Evolutionary conservation across 1,284 basidiomycete genomes (phyloP).

Genomic region (Cystobasidium sp.): DNA sequence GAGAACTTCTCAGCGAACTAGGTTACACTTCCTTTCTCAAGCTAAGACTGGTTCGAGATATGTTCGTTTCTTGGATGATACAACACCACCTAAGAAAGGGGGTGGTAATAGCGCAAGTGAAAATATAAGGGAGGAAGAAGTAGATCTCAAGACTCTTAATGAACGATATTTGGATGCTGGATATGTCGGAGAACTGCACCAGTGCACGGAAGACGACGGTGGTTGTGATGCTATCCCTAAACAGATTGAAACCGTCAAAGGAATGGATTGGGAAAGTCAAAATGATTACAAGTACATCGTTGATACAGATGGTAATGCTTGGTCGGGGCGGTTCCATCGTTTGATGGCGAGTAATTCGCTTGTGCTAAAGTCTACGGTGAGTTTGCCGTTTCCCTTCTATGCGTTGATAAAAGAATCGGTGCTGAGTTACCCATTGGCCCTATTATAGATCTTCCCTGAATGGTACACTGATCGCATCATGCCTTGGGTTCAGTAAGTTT

Average conservation of each 20-base stretch:
- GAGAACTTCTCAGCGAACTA: conserved; percentile 59
- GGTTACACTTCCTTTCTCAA: conserved; percentile 59
- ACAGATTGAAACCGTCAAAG: conserved; percentile 49
- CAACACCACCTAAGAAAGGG: conserved; percentile 22
- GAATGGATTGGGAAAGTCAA: conserved; percentile 51
- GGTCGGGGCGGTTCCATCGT: conserved; percentile 56
- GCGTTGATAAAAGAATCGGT: background rate
- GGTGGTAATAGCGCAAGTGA: conserved; percentile 37
- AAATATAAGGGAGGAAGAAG: conserved; percentile 46
- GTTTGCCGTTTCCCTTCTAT: conserved; percentile 55
- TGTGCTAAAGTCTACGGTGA: conserved; percentile 60
- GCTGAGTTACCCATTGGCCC: background rate
- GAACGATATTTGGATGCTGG: conserved; percentile 53
- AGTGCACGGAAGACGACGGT: conserved; percentile 52
- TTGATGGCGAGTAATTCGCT: conserved; percentile 60
- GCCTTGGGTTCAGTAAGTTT: conserved; percentile 54
- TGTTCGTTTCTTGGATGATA: conserved; percentile 42
- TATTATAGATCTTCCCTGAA: conserved; percentile 54
- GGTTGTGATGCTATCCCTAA: conserved; percentile 51
- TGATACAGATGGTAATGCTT: conserved; percentile 61
- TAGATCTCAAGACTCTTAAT: conserved; percentile 46
- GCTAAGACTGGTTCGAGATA: conserved; percentile 48
- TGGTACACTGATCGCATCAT: conserved; percentile 60
- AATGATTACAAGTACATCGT: conserved; percentile 59
- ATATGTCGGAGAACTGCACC: conserved; percentile 51